phyloP scores from a whole-genome alignment of 768 basidiomycete genomes.

The Floccularia luteovirens region DNA sequence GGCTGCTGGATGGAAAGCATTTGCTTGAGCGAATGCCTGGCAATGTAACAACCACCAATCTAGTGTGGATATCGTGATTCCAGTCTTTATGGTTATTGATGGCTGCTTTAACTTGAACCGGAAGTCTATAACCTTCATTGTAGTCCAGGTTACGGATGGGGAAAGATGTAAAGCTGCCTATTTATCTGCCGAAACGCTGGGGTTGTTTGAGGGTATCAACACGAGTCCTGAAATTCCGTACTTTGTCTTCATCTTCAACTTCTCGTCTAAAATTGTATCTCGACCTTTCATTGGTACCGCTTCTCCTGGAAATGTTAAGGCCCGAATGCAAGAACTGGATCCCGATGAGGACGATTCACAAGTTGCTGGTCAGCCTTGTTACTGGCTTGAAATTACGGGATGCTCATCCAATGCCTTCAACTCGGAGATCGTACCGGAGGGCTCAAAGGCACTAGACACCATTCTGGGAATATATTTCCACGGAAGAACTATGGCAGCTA shows the following conservation, averaged over 20 bases:
- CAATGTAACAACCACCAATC: not conserved
- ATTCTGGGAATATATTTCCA: not conserved
- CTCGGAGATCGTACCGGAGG: not conserved
- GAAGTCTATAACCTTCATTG: not conserved
- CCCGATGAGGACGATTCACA: too few species aligned
- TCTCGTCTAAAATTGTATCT: not conserved
- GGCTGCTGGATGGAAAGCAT: not conserved
- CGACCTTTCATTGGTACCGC: too few species aligned
- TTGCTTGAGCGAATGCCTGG: not conserved
- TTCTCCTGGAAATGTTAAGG: too few species aligned
- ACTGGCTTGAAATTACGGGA: not conserved
- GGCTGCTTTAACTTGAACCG: not conserved
- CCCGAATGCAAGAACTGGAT: too few species aligned
- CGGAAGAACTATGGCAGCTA: not conserved
- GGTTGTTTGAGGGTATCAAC: not conserved
- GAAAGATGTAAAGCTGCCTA: not conserved
- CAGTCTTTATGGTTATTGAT: not conserved
- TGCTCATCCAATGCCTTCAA: not conserved
- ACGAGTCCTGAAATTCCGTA: not conserved
- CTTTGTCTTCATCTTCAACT: not conserved
- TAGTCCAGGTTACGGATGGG: not conserved
- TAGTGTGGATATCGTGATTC: not conserved
- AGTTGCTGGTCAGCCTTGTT: not conserved
- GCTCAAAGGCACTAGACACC: not conserved
- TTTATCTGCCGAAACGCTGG: not conserved